Base-by-base conservation (phyloP, 192 early-diverging fungal species). In the Linnemannia elongata region DNA sequence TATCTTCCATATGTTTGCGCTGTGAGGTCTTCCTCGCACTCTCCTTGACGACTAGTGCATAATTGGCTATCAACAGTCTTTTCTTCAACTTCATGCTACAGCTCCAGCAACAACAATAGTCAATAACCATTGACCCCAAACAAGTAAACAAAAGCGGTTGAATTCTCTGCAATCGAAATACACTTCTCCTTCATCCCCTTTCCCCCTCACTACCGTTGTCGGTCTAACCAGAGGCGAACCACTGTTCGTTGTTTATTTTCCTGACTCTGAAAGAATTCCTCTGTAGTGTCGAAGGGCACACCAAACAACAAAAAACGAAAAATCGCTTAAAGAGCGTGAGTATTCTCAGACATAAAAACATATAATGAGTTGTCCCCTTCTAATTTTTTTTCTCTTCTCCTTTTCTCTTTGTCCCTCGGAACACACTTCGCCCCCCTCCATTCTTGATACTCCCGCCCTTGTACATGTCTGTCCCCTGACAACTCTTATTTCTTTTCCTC, bases 141-240 rank as follows among this genome's bases (percentile, higher is more conserved):
- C 17, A 52, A 49, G n/a, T 63, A 70, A 73, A 41, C 42, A 45
- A 45, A 30, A 17, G 27, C 77, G 77, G 77, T 22, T 70, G 77
- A 78, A 78, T 78, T 78, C 77, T 78, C 68, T 78, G 77, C 77
- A 78, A 78, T 78, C 77, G 24, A 44, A 41, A 17, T 39, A 39
- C 27, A 10, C 13, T 15, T 49, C 44, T 4, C n/a, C 7, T 30
- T 33, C 13, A 13, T 44, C n/a, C 41, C 24, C 39, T 41, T 42
- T 42, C n/a, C 20, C 9, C 71, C 71, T n/a, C 39, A 41, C 8
- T 27, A 35, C 38, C 66, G 27, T 9, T 69, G 3, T 33, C 63
- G 12, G 10, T 39, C 49, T 4, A 52, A 18, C 18, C 18, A 52
- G 20, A 52, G 18, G 20, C 4, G 17, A 18, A 13, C 49, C 3